Conservation (phyloP, 129 eudicot genomes). For the Centella asiatica region DNA sequence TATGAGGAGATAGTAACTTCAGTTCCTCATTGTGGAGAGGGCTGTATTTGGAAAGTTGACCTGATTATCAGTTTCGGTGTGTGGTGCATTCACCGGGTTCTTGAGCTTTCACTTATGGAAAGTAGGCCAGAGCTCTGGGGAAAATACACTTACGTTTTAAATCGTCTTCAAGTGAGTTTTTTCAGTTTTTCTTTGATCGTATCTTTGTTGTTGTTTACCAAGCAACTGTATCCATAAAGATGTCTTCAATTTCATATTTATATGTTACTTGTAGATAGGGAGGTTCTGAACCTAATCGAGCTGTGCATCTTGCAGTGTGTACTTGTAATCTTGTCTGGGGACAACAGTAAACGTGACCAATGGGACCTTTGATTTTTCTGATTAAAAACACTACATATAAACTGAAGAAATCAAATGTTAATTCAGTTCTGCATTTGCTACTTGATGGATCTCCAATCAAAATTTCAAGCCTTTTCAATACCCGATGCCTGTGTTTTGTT, state of each 20-base stretch:
- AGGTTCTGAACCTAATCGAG: too few species aligned
- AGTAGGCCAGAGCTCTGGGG: constrained; percentile 98
- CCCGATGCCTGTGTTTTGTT: too few species aligned
- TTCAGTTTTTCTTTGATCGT: background rate
- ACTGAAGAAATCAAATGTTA: too few species aligned
- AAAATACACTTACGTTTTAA: constrained; percentile 84
- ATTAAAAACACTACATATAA: too few species aligned
- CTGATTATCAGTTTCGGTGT: constrained; percentile 85
- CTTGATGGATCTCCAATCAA: too few species aligned
- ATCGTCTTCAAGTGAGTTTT: constrained; percentile 82
- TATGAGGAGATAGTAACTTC: constrained; percentile 42
- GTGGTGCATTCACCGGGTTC: constrained; percentile 85
- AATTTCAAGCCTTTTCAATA: too few species aligned
- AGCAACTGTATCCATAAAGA: background rate
- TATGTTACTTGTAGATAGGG: background rate
- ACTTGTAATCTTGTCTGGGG: too few species aligned
- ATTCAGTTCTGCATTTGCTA: too few species aligned
- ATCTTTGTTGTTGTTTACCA: constrained; percentile 1
- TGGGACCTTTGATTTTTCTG: too few species aligned
- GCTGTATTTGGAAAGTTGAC: constrained; percentile 79
- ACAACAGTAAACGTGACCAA: too few species aligned
- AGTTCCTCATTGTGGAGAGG: constrained; percentile 91
- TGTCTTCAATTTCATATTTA: background rate
- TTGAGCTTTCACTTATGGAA: constrained; percentile 95
- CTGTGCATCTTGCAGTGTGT: too few species aligned